Base-by-base conservation (phyloP, 2,329 filamentous ascomycete genomes). In the Verticillium longisporum region DNA sequence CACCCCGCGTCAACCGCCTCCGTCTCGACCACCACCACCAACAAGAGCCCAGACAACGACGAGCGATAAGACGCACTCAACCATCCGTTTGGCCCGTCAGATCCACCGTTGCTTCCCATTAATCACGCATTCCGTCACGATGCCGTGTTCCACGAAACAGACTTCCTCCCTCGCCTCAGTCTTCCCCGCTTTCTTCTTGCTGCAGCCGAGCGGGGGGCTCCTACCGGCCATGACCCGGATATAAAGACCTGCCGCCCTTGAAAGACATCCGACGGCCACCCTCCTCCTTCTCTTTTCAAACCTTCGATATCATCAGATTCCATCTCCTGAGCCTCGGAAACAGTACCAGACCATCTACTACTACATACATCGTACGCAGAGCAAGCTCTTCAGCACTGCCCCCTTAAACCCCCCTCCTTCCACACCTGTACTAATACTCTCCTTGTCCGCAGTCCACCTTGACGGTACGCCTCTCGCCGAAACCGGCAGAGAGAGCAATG, bases 401-500 rank as follows among this genome's bases (percentile, higher is more conserved):
- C 38, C 11, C 50, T 18, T 3, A 37, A 21, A 21, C 56, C 18
- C 18, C 45, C 45, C 6, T 21, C 10, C 18, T 21, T 10, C n/a
- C 21, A 13, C n/a, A 53, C 21, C 21, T 18, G 45, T n/a, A 18
- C 45, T 53, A 26, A 53, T 53, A 26, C 45, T 11, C 9, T 53
- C 45, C 45, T n/a, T 13, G 45, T 21, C 45, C 45, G 45, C 45
- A 53, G 45, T 53, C 45, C 45, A 53, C 45, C 45, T 53, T 11
- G 45, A 21, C 45, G 45, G 45, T 53, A 53, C 45, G 45, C 45
- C 45, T 53, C 45, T 53, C 45, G 45, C 45, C 45, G 45, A 21
- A 53, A 18, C 38, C 38, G 45, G 45, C 45, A 53, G 45, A 54
- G 33, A 55, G 57, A 55, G 57, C 57, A 18, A 59, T 59, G 57